These are phyloP conservation scores for Parastagonospora nodorum DNA, from an alignment of 2,329 filamentous ascomycete genomes.

Conservation along the genomic window DNA sequence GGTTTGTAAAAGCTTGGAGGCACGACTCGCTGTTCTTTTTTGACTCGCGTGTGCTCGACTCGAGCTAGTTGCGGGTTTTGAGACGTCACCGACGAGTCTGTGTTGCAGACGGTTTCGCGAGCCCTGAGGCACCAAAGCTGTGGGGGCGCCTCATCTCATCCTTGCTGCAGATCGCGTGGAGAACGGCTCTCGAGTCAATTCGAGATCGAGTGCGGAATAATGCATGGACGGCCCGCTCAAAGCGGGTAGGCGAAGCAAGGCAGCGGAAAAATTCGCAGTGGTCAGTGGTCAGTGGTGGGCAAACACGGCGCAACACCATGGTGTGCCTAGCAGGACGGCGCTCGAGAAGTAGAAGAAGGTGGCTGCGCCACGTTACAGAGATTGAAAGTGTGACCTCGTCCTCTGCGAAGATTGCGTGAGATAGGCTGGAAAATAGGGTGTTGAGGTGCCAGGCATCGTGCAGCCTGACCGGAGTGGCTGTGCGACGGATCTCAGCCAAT, in stretches of 20 bases:
- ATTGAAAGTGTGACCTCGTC: conserved; percentile 21
- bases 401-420: conserved; percentile 8
- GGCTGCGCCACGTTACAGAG: conserved; percentile 31
- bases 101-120: conserved; percentile 36
- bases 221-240: no score
- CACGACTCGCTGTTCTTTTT: neutral
- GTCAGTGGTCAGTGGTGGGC: neutral
- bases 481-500: conserved; percentile 22
- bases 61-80: conserved; percentile 8
- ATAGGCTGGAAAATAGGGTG: conserved; percentile 23
- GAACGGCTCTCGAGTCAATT: neutral
- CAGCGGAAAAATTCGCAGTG: neutral
- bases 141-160: conserved; percentile 12
- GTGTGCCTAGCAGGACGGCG: neutral
- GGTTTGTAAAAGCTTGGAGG: no score
- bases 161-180: conserved; percentile 11
- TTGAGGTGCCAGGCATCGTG: conserved; percentile 15
- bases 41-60: neutral
- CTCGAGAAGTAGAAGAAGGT: neutral
- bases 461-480: conserved; percentile 10
- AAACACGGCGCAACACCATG: neutral
- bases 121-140: conserved; percentile 18
- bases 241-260: neutral
- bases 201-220: no score
- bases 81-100: conserved; percentile 23